Evolutionary conservation across 2,329 filamentous ascomycete species (phyloP).

Genomic region (Chrysosporium queenslandicum): DNA sequence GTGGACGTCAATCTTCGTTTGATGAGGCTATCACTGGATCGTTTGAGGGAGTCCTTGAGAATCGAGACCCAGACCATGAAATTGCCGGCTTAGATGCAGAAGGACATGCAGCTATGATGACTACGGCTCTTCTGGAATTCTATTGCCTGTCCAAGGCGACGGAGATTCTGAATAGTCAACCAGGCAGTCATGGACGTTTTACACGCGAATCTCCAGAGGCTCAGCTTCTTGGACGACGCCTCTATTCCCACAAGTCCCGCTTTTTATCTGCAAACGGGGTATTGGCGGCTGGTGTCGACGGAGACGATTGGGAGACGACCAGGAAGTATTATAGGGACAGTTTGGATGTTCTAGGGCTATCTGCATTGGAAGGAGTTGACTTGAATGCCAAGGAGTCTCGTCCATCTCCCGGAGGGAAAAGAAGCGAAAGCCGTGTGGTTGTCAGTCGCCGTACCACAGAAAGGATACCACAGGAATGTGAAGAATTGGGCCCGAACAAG

Average conservation of each 20-base stretch:
- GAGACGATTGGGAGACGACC: constrained; percentile 28
- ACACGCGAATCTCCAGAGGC: constrained; percentile 36
- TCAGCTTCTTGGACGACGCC: constrained; percentile 32
- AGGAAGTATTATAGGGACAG: constrained; percentile 37
- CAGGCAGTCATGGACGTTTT: constrained; percentile 27
- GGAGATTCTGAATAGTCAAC: constrained; percentile 36
- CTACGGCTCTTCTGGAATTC: constrained; percentile 37
- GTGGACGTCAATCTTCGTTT: background rate
- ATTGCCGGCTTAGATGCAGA: constrained; percentile 26
- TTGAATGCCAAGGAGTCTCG: constrained; percentile 19
- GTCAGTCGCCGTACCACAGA: constrained; percentile 2
- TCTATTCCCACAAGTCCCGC: constrained; percentile 36
- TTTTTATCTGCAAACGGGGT: constrained; percentile 36
- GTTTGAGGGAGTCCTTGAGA: constrained; percentile 10
- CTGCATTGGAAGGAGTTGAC: constrained; percentile 30
- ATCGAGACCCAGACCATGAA: constrained; percentile 12
- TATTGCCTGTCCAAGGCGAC: constrained; percentile 37
- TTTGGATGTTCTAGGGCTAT: constrained; percentile 33
- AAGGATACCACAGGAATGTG: background rate
- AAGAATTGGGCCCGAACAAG: background rate
- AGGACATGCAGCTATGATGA: constrained; percentile 35
- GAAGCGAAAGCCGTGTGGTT: constrained; percentile 15
- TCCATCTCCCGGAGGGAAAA: constrained; percentile 19
- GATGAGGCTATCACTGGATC: background rate
- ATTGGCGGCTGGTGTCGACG: constrained; percentile 32